Evolutionary conservation across 805 yeast species (phyloP).

Genomic region (Komagataella mondaviorum): DNA sequence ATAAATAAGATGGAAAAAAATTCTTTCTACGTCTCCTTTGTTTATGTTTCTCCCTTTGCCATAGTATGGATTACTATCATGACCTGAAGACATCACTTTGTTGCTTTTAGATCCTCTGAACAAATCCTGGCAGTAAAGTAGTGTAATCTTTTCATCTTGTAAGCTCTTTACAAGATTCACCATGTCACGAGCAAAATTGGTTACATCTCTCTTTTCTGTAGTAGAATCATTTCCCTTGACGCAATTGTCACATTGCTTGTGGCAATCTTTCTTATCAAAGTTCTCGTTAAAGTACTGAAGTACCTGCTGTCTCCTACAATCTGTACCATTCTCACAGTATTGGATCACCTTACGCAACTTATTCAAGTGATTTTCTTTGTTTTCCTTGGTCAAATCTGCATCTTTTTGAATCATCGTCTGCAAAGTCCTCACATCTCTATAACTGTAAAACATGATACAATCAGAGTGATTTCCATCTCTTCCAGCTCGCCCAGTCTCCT

Average conservation of each 20-base stretch:
- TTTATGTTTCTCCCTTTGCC: constrained; percentile 57
- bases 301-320: constrained; percentile 83
- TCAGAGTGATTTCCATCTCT: constrained; percentile 80
- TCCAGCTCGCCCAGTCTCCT: constrained; percentile 98
- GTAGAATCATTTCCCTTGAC: constrained; percentile 24
- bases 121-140: constrained; percentile 71
- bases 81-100: constrained; percentile 52
- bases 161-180: constrained; percentile 43
- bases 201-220: constrained; percentile 51
- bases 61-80: constrained; percentile 43
- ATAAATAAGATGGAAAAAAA: constrained; percentile 65
- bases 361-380: constrained; percentile 64
- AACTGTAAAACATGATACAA: constrained; percentile 73
- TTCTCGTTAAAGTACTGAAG: constrained; percentile 81
- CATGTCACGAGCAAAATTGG: constrained; percentile 45
- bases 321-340: constrained; percentile 83
- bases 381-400: constrained; percentile 43
- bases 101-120: constrained; percentile 57
- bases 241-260: constrained; percentile 80
- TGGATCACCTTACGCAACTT: constrained; percentile 75
- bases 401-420: constrained; percentile 73
- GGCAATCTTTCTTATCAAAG: constrained; percentile 55
- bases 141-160: constrained; percentile 52
- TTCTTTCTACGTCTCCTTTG: constrained; percentile 66
- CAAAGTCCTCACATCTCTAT: constrained; percentile 65